These are phyloP conservation scores for Exidia glandulosa DNA, from an alignment of 768 basidiomycete species.

Conservation along the genomic window DNA sequence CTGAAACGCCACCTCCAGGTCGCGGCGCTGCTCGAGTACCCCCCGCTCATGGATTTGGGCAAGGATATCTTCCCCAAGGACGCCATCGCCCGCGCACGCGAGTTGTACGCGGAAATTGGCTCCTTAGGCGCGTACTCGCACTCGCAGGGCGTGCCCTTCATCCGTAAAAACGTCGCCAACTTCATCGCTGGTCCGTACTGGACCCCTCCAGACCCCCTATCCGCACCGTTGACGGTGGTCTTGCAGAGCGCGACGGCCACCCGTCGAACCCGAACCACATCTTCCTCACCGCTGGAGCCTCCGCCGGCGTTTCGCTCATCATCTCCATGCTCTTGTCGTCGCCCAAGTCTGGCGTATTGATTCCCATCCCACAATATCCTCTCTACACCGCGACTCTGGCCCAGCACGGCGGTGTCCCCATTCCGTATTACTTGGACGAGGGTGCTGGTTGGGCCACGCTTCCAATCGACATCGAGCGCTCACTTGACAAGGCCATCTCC, in stretches of 20 bases:
- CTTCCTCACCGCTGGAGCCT: slow-evolving; percentile 92
- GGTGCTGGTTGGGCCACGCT: slow-evolving; percentile 73
- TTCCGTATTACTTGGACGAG: slow-evolving; percentile 89
- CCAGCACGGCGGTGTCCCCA: slow-evolving; percentile 62
- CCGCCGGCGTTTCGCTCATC: slow-evolving; percentile 82
- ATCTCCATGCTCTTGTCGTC: slow-evolving; percentile 68
- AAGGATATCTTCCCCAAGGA: slow-evolving; percentile 75
- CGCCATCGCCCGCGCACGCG: slow-evolving; percentile 71
- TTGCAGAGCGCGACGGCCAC: slow-evolving; percentile 77
- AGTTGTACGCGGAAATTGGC: slow-evolving; percentile 76
- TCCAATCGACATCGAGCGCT: slow-evolving; percentile 48
- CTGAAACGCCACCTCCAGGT: slow-evolving; percentile 40
- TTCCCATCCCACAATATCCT: slow-evolving; percentile 97
- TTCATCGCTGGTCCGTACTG: slow-evolving; percentile 73
- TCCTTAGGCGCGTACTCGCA: slow-evolving; percentile 94
- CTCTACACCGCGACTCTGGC: slow-evolving; percentile 94
- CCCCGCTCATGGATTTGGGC: slow-evolving; percentile 67
- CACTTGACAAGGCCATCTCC: slow-evolving; percentile 52
- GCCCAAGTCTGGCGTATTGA: slow-evolving; percentile 66
- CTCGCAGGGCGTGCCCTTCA: slow-evolving; percentile 82
- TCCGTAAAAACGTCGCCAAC: slow-evolving; percentile 77
- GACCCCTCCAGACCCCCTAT: not conserved
- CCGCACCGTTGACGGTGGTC: not conserved
- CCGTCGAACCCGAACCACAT: slow-evolving; percentile 75
- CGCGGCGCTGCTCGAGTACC: slow-evolving; percentile 87